Percentiles rank a stretch among this genome's conserved stretches.
Evolutionary conservation across 805 yeast species (phyloP).

Genomic region (Yamadazyma takamatsuzukensis): DNA sequence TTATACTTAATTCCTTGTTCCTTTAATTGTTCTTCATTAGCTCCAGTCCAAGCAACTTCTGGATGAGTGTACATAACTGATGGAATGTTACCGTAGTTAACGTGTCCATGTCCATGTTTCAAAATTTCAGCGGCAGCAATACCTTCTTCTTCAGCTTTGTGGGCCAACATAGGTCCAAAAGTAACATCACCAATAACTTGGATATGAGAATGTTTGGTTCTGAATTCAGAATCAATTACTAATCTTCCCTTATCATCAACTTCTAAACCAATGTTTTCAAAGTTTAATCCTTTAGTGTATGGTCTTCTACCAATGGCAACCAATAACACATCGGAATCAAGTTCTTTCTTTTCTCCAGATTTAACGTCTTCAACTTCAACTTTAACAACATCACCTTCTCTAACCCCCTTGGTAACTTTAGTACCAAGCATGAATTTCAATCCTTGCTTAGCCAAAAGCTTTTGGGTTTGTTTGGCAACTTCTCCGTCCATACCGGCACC

Average conservation of each 20-base stretch:
- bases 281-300: conserved; percentile 81
- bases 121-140: conserved; percentile 96
- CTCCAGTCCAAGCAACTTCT: conserved; percentile 99
- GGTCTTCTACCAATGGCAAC: conserved; percentile 99
- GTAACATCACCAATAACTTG: conserved; percentile 98
- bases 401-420: conserved; percentile 81
- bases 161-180: conserved; percentile 99
- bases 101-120: conserved; percentile 94
- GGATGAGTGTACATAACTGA: conserved; percentile 99
- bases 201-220: conserved; percentile 88
- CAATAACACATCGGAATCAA: conserved; percentile 88
- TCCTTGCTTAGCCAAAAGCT: conserved; percentile 91
- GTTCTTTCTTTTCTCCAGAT: conserved; percentile 69
- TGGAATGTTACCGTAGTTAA: conserved; percentile 96
- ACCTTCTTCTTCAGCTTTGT: conserved; percentile 99
- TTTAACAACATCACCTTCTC: conserved; percentile 85
- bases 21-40: conserved; percentile 91
- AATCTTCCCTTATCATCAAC: conserved; percentile 89
- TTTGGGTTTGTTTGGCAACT: conserved; percentile 86
- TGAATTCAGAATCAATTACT: conserved; percentile 90
- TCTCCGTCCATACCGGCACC: conserved; percentile 99
- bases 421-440: conserved; percentile 88
- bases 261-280: conserved; percentile 87
- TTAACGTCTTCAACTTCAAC: conserved; percentile 88
- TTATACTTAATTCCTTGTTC: conserved; percentile 88